Evolutionary conservation across 1,139 yeast genomes (phyloP).

Genomic region (Debaryomycetaceae sp.): DNA sequence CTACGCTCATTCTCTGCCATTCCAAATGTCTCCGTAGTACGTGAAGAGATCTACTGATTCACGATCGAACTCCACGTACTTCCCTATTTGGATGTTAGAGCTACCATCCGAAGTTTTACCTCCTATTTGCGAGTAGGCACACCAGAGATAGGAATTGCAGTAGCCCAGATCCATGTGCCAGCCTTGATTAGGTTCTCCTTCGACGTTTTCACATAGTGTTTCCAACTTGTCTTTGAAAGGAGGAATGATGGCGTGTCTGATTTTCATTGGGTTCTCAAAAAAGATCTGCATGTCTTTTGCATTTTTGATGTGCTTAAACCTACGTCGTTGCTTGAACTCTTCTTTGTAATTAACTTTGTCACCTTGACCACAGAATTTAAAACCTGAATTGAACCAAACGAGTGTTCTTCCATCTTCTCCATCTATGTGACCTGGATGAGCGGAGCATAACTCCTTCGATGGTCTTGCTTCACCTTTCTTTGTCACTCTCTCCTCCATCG

Average conservation of each 20-base stretch:
- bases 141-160: slow-evolving; percentile 43
- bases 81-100: slow-evolving; percentile 24
- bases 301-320: slow-evolving; percentile 17
- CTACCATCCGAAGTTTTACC: slow-evolving; percentile 21
- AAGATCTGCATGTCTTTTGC: slow-evolving; percentile 17
- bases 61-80: slow-evolving; percentile 20
- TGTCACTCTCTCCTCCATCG: slow-evolving; percentile 16
- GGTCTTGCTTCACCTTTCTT: slow-evolving; percentile 16
- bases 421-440: slow-evolving; percentile 44
- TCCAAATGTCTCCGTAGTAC: slow-evolving; percentile 34
- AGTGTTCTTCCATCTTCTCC: slow-evolving; percentile 29
- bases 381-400: slow-evolving; percentile 36
- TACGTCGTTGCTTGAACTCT: slow-evolving; percentile 17
- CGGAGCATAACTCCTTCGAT: slow-evolving; percentile 36
- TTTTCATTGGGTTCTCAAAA: slow-evolving; percentile 20
- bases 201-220: slow-evolving; percentile 20
- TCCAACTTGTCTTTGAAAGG: slow-evolving; percentile 24
- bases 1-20: neutral
- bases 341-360: slow-evolving; percentile 19
- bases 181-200: slow-evolving; percentile 28
- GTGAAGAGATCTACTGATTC: slow-evolving; percentile 18
- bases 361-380: slow-evolving; percentile 28
- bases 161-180: slow-evolving; percentile 30
- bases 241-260: slow-evolving; percentile 28
- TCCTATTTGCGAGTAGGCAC: slow-evolving; percentile 43